Evolutionary conservation across 495 filamentous ascomycete species (phyloP).

Genomic region (Parathielavia appendiculata): DNA sequence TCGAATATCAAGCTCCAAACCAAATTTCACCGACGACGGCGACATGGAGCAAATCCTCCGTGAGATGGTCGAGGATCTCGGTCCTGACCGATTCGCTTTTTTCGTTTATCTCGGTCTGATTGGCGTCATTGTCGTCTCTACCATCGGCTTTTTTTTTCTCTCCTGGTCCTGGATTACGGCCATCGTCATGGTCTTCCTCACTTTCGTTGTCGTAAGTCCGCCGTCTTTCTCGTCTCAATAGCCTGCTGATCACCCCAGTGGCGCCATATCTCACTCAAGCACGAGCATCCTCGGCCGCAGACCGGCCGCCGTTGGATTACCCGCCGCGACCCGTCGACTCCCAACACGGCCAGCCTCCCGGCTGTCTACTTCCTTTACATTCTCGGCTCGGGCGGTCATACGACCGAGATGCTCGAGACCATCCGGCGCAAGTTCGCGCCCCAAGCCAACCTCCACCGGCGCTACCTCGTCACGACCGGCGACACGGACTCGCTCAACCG

Average conservation of each 20-base stretch:
- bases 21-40: background rate
- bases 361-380: slow-evolving; percentile 71
- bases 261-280: slow-evolving; percentile 20
- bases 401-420: slow-evolving; percentile 85
- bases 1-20: background rate
- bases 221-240: background rate
- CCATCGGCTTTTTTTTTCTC: slow-evolving; percentile 17
- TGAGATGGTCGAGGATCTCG: slow-evolving; percentile 4
- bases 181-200: slow-evolving; percentile 10
- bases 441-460: slow-evolving; percentile 57
- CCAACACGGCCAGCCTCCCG: slow-evolving; percentile 25
- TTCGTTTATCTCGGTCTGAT: slow-evolving; percentile 16
- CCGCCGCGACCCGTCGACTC: background rate
- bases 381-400: slow-evolving; percentile 90
- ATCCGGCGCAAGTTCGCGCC: slow-evolving; percentile 48
- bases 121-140: background rate
- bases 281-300: background rate
- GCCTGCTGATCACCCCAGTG: slow-evolving; percentile 19
- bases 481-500: slow-evolving; percentile 60
- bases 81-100: slow-evolving; percentile 9
- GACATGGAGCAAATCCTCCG: slow-evolving; percentile 4
- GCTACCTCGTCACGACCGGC: slow-evolving; percentile 73
- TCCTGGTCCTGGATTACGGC: slow-evolving; percentile 21
- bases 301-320: slow-evolving; percentile 13
- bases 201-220: slow-evolving; percentile 26